A percentile compares a stretch with the other conserved stretches of the same genome.
Conservation (phyloP, 2,329 filamentous ascomycete genomes). For the Pezicula neosporulosa region DNA sequence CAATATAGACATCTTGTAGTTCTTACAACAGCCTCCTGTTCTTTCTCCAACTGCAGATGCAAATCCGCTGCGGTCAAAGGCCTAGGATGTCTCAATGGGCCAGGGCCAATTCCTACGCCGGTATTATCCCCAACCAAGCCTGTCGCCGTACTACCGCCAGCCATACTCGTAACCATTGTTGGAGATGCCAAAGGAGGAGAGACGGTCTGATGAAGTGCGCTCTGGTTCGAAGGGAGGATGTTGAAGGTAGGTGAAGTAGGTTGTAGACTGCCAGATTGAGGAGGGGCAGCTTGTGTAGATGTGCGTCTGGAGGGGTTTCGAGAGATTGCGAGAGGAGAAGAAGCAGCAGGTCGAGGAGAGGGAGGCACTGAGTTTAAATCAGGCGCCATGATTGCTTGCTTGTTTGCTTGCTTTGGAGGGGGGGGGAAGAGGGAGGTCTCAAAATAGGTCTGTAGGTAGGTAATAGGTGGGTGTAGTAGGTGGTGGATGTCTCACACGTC, state of each 20-base stretch:
- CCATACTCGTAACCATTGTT: slow-evolving; percentile 4
- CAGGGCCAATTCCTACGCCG: slow-evolving; percentile 54
- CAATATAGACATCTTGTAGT: not conserved
- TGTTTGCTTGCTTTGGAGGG: no score
- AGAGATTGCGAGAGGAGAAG: slow-evolving; percentile 22
- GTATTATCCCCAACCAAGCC: slow-evolving; percentile 30
- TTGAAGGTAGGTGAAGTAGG: slow-evolving; percentile 20
- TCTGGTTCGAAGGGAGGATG: slow-evolving; percentile 28
- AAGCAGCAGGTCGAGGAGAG: slow-evolving; percentile 22
- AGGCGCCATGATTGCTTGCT: slow-evolving; percentile 25
- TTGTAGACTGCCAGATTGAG: slow-evolving; percentile 6
- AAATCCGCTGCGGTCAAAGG: slow-evolving; percentile 87
- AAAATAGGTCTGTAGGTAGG: not conserved
- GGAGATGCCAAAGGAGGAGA: slow-evolving; percentile 21
- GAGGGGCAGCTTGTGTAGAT: slow-evolving; percentile 22
- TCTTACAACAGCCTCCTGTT: slow-evolving; percentile 87
- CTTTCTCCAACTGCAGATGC: slow-evolving; percentile 86
- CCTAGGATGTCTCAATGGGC: slow-evolving; percentile 79
- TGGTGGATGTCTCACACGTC: not conserved
- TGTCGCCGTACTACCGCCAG: slow-evolving; percentile 1
- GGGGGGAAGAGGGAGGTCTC: not conserved
- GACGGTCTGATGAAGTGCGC: slow-evolving; percentile 19
- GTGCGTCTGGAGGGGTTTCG: slow-evolving; percentile 22
- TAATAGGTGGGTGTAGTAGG: no score
- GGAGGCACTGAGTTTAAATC: slow-evolving; percentile 31